Base-by-base conservation (phyloP, 495 filamentous ascomycete genomes). In the Sphaerosporella brunnea region DNA sequence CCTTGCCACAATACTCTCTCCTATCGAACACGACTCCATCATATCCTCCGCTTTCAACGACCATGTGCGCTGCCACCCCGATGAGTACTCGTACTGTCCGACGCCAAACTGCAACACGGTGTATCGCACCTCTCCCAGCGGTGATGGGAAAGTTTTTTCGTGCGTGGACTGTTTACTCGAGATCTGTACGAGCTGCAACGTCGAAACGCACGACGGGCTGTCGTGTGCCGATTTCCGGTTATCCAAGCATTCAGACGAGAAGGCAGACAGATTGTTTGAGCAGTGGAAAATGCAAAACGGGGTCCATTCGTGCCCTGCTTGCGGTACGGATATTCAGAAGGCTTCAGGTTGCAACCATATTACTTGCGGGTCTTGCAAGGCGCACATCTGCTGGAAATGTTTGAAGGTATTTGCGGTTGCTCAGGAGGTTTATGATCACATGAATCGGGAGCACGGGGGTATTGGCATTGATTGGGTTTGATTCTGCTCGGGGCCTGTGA, bases 311-410 rank as follows among this genome's bases (percentile, higher is more conserved):
- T 67, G 65, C 44, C 56, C 57, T 0, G 41, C 24, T 2, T 67
- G 64, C 45, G 42, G 45, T 8, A 51, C 52, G 3, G 10, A 51
- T 11, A 65, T 66, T 19, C 53, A 64, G 48, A 68, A 66, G 39
- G 25, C 38, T 0, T 40, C 47, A 11, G 65, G 66, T 0, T 68
- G 65, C 30, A 59, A 64, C 45, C 65, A 68, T 50, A 59, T 68
- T 28, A 35, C 19, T 1, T 68, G 66, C 30, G 16, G 4, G 36
- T 40, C 19, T 8, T 67, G 65, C 32, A 25, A 49, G 5, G 47
- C 51, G 9, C 64, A 67, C 47, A 59, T 67, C 13, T 67, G 65
- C 30, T 67, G 65, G 65, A 34, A 55, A 15, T 67, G 65, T 41
- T 41, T 64, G 52, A 45, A 24, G 13, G 45, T 53, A 3, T 63